Conservation (phyloP, 495 filamentous ascomycete species). For the Umbilicaria muhlenbergii region DNA sequence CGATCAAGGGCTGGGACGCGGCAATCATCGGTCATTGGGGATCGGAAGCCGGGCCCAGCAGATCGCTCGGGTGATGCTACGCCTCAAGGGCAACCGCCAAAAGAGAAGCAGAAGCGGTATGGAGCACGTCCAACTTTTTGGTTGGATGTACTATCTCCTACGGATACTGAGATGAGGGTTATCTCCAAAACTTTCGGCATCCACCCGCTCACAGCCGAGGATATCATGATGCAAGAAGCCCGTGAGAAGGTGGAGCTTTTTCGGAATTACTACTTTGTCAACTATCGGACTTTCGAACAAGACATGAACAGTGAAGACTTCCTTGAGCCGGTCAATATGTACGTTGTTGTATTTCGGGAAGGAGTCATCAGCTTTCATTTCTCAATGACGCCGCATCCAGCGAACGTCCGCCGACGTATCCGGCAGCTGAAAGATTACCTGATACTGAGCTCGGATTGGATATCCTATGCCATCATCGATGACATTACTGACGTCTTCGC, state of each 20-base stretch:
- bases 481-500: constrained; percentile 95
- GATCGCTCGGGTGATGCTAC: constrained; percentile 15
- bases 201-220: constrained; percentile 85
- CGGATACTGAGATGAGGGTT: constrained; percentile 82
- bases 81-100: constrained; percentile 12
- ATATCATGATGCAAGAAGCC: constrained; percentile 93
- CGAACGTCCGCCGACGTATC: constrained; percentile 86
- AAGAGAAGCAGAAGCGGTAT: constrained; percentile 47
- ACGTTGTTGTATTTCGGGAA: constrained; percentile 90
- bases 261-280: constrained; percentile 93
- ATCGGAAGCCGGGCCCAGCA: constrained; percentile 6
- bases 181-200: constrained; percentile 87
- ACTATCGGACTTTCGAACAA: constrained; percentile 94
- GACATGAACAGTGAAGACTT: constrained; percentile 76
- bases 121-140: constrained; percentile 89
- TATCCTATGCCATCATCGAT: constrained; percentile 94
- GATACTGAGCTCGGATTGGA: constrained; percentile 89
- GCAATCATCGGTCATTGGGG: constrained; percentile 14
- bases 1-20: constrained; percentile 12
- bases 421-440: constrained; percentile 90
- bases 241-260: constrained; percentile 98
- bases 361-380: constrained; percentile 94
- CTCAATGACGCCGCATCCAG: constrained; percentile 79
- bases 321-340: constrained; percentile 92
- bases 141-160: constrained; percentile 84